These are phyloP conservation scores for Monascus purpureus DNA, from an alignment of 495 filamentous ascomycete genomes.

Conservation along the genomic window DNA sequence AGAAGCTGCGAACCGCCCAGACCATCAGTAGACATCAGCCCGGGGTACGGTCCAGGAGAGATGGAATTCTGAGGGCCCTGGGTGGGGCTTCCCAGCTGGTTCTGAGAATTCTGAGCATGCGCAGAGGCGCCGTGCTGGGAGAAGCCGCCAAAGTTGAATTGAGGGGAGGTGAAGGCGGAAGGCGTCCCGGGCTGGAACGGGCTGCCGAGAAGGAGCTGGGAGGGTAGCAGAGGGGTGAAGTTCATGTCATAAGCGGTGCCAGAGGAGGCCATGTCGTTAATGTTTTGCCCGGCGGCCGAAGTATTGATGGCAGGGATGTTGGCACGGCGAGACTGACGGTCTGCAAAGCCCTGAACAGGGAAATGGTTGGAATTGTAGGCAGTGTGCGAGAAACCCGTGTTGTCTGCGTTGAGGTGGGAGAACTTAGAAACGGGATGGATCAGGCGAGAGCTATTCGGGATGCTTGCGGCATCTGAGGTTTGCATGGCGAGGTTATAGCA, in stretches of 20 bases:
- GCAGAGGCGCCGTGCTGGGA: constrained; percentile 49
- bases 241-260: constrained; percentile 94
- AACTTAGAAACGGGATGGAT: constrained; percentile 54
- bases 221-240: constrained; percentile 89
- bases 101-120: constrained; percentile 42
- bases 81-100: constrained; percentile 41
- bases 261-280: constrained; percentile 68
- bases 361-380: constrained; percentile 70
- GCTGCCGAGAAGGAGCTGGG: constrained; percentile 85
- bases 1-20: constrained; percentile 59
- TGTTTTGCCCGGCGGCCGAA: constrained; percentile 38
- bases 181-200: constrained; percentile 94
- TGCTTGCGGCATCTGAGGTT: constrained; percentile 51
- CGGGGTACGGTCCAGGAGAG: constrained; percentile 63
- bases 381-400: constrained; percentile 83
- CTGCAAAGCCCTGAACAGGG: constrained; percentile 54
- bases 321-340: constrained; percentile 65
- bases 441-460: constrained; percentile 38
- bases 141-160: constrained; percentile 75
- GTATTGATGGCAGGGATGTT: constrained; percentile 96
- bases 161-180: constrained; percentile 74
- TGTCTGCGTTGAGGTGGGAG: constrained; percentile 47
- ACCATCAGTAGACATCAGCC: constrained; percentile 60
- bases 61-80: constrained; percentile 50
- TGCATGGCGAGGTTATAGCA: constrained; percentile 57